These are phyloP conservation scores for Lumnitzera littorea DNA, from an alignment of 345 rosid species.

Conservation along the genomic window DNA sequence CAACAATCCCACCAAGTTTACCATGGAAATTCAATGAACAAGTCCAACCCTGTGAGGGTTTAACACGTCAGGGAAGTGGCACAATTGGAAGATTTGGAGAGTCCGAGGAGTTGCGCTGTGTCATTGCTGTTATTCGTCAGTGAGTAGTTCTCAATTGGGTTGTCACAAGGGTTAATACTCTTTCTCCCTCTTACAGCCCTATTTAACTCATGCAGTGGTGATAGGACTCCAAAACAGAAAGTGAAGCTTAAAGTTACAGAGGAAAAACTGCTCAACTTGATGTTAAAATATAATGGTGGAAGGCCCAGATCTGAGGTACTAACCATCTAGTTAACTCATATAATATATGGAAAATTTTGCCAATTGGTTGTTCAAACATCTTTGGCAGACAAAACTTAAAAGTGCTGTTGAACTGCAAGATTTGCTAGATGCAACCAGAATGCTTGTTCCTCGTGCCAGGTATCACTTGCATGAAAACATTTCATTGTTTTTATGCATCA, in stretches of 20 bases:
- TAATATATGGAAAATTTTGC: constrained; percentile 4
- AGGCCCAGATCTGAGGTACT: constrained; percentile 84
- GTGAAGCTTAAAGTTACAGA: constrained; percentile 97
- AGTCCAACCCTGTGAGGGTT: constrained; percentile 69
- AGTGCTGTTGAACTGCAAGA: constrained; percentile 97
- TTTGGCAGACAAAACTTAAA: constrained; percentile 89
- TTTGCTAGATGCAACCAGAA: constrained; percentile 94
- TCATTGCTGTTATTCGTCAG: constrained; percentile 94
- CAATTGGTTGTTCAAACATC: constrained; percentile 4
- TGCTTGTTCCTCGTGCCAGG: constrained; percentile 92
- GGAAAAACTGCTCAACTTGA: constrained; percentile 87
- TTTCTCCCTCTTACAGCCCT: constrained; percentile 8
- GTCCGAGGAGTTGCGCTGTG: constrained; percentile 96
- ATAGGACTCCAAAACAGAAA: constrained; percentile 99
- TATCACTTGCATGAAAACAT: constrained; percentile 16
- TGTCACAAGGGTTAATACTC: constrained; percentile 3
- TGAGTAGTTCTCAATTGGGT: constrained; percentile 29
- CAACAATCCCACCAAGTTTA: constrained; percentile 76
- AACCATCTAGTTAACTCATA: constrained; percentile 4
- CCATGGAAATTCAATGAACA: constrained; percentile 96
- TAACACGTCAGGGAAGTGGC: constrained; percentile 97
- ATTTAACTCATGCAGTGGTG: constrained; percentile 58
- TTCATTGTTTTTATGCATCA: background rate
- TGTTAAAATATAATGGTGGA: constrained; percentile 97
- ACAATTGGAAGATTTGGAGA: constrained; percentile 88